Percentiles rank a stretch among this genome's conserved stretches.
Evolutionary conservation across 2,329 filamentous ascomycete species (phyloP).

Genomic region (Fusarium sp.): DNA sequence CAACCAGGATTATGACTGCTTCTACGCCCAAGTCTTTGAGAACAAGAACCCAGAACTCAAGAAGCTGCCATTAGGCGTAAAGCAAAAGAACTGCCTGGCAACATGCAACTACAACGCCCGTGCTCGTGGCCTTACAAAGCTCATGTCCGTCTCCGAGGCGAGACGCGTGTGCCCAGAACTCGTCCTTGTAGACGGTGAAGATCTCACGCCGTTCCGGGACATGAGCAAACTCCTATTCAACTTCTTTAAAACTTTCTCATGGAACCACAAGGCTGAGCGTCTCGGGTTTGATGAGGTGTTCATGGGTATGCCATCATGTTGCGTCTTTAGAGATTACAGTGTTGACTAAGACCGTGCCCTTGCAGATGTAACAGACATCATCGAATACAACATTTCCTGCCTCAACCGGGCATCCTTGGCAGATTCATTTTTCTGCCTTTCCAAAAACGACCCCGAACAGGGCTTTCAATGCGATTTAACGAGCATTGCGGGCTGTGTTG

Average conservation of each 20-base stretch:
- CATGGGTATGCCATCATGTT: slow-evolving; percentile 56
- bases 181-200: slow-evolving; percentile 88
- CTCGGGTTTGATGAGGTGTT: slow-evolving; percentile 92
- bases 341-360: slow-evolving; percentile 14
- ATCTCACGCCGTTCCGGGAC: slow-evolving; percentile 87
- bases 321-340: not conserved
- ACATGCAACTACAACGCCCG: slow-evolving; percentile 96
- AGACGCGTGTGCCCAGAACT: slow-evolving; percentile 85
- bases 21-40: slow-evolving; percentile 94
- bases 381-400: slow-evolving; percentile 83
- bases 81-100: slow-evolving; percentile 93
- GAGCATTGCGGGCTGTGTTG: slow-evolving; percentile 73
- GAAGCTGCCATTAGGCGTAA: slow-evolving; percentile 82
- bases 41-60: slow-evolving; percentile 82
- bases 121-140: slow-evolving; percentile 79
- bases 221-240: slow-evolving; percentile 85
- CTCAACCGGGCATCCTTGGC: slow-evolving; percentile 76
- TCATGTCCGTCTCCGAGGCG: slow-evolving; percentile 88
- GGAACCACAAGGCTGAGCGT: slow-evolving; percentile 83
- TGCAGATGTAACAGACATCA: slow-evolving; percentile 87
- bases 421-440: slow-evolving; percentile 85
- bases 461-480: slow-evolving; percentile 87
- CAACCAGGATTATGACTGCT: slow-evolving; percentile 84
- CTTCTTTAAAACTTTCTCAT: slow-evolving; percentile 80
- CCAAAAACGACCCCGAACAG: slow-evolving; percentile 78